Evolutionary conservation across 768 basidiomycete species (phyloP), one percentile per base, ranked within the genome.

Genomic region (Xanthoconium stramineum): DNA sequence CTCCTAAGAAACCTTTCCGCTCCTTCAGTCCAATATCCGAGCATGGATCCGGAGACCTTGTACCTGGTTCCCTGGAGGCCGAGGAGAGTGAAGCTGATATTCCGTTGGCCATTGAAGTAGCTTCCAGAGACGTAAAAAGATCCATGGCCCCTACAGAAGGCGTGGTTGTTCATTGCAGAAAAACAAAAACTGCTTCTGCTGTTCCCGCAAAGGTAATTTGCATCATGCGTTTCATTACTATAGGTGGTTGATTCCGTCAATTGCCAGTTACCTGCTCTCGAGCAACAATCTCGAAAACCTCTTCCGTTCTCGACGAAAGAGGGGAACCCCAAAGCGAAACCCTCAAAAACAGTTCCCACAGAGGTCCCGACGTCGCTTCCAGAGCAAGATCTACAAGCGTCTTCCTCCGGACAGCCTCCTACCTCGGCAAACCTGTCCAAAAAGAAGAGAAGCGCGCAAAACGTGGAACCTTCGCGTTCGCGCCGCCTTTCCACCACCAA

Each of bases 301-400:
- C 17, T 28, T 42, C 37, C 61, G 42, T 51, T 57, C 14, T 43
- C 48, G 12, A 37, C 28, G 20, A 61, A 61, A 38, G 56, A 56
- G 30, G 67, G 49, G 49, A 47, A 52, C 28, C 37, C 47, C 24
- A 59, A 19, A 57, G 55, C 9, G 45, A 63, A 53, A 33, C 30
- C 47, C 28, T 53, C 57, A 6, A 68, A 64, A 48, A 40, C 19
- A 33, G 76, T 78, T 54, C 64, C 54, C 45, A 65, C 62, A 10
- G 71, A 77, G 51, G 68, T 86, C 13, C 84, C 84, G 7, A 85
- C 85, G 0, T 88, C 86, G 17, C 71, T 82, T 43, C 83, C 85
- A 4, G 78, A 80, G 38, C 80, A 85, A 64, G 81, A 83, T 42
- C 62, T 65, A 35, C 56, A 63, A n/a, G 29, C 55, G 7, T 46